Conservation (phyloP, 148 eudicot genomes). For the Chenopodium formosanum region DNA sequence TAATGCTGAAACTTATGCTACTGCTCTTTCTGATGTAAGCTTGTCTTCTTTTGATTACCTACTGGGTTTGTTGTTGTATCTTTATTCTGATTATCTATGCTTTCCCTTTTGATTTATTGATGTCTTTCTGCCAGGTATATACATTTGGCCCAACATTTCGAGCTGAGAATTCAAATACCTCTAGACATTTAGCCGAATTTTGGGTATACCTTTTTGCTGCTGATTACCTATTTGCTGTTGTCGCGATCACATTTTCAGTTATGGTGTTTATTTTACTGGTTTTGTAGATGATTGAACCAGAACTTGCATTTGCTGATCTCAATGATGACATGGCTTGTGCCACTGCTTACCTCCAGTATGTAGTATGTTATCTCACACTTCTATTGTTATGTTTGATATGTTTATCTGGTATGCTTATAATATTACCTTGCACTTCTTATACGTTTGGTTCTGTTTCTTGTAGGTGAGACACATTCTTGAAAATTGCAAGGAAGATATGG, state of each 20-base stretch:
- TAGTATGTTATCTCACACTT: slow-evolving; percentile 73
- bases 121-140: slow-evolving; percentile 65
- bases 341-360: slow-evolving; percentile 98
- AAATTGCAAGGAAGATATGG: slow-evolving; percentile 98
- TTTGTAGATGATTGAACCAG: slow-evolving; percentile 94
- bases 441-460: slow-evolving; percentile 9
- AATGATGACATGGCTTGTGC: slow-evolving; percentile 99
- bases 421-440: background rate
- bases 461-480: slow-evolving; percentile 90
- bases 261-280: slow-evolving; percentile 26
- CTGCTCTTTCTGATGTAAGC: slow-evolving; percentile 95
- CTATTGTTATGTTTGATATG: slow-evolving; percentile 3
- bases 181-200: slow-evolving; percentile 98
- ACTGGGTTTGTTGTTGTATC: slow-evolving; percentile 9
- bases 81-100: background rate
- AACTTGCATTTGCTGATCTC: slow-evolving; percentile 96
- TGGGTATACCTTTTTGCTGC: slow-evolving; percentile 53
- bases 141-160: slow-evolving; percentile 99
- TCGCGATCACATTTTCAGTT: background rate
- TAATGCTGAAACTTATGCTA: slow-evolving; percentile 98
- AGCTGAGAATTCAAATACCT: slow-evolving; percentile 96
- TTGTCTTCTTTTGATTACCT: slow-evolving; percentile 5
- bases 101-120: slow-evolving; percentile 8
- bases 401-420: slow-evolving; percentile 6
- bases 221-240: background rate